These are phyloP conservation scores for Apiotrichum brassicae DNA, from an alignment of 1,284 basidiomycete species.

Conservation along the genomic window DNA sequence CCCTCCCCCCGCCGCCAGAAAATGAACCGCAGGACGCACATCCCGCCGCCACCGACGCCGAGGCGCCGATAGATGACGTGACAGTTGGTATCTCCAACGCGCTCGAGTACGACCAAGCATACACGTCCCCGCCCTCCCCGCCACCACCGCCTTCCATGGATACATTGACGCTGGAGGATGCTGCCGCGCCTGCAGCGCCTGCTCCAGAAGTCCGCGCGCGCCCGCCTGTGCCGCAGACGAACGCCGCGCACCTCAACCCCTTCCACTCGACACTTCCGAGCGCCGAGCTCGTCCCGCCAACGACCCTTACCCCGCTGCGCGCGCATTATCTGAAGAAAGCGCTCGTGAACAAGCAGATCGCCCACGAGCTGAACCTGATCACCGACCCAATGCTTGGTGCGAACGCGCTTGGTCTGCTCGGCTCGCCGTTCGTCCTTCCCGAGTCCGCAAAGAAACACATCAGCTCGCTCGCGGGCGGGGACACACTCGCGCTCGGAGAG, in stretches of 20 bases:
- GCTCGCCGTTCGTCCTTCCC: constrained; percentile 71
- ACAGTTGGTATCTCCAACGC: constrained; percentile 24
- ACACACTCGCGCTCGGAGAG: constrained; percentile 9
- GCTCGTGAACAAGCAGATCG: constrained; percentile 79
- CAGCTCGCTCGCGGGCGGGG: constrained; percentile 19
- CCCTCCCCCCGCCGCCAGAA: constrained; percentile 26
- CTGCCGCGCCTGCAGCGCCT: not conserved
- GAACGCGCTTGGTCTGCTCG: constrained; percentile 76
- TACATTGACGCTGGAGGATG: not conserved
- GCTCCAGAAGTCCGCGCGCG: constrained; percentile 1
- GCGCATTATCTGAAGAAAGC: constrained; percentile 95
- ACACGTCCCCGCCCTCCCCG: constrained; percentile 35
- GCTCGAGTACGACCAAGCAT: constrained; percentile 25
- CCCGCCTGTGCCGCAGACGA: constrained; percentile 18
- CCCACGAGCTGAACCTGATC: constrained; percentile 65
- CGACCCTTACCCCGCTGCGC: constrained; percentile 66
- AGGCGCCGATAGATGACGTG: constrained; percentile 12
- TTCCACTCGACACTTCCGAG: constrained; percentile 31
- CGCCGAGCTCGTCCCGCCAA: constrained; percentile 24
- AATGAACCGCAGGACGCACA: constrained; percentile 12
- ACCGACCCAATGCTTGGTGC: constrained; percentile 55
- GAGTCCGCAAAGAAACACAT: constrained; percentile 51
- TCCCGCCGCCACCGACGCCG: not conserved
- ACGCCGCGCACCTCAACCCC: constrained; percentile 33
- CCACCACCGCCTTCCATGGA: constrained; percentile 11